Evolutionary conservation across 2,329 filamentous ascomycete genomes (phyloP), one percentile per base, ranked within the genome.

Genomic region (Diaporthe sp.): DNA sequence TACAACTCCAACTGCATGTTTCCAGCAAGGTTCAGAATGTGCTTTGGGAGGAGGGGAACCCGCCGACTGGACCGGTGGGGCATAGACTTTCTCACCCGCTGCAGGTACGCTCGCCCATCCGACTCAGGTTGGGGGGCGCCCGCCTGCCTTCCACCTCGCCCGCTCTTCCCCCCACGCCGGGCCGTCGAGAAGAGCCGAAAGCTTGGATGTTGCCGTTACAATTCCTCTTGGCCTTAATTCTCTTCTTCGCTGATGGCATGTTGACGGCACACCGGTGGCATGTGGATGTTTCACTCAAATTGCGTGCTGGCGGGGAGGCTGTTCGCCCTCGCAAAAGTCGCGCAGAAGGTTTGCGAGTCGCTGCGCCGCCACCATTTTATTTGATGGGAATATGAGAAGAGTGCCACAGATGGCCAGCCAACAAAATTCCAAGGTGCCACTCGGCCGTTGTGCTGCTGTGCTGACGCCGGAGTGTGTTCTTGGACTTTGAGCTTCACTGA

Each of bases 211-310:
- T 67, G 22, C 44, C 19, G 44, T 51, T 51, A n/a, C 31, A 28
- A 34, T 22, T 49, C 1, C 42, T 34, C 28, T 19, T 31, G 34
- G 17, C 28, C 39, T 49, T n/a, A 12, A 12, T 46, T 49, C 12
- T 44, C 9, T n/a, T n/a, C 19, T 19, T n/a, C 46, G 28, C 19
- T 49, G 31, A 49, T 68, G 42, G 44, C 25, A 37, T 37, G 62
- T 13, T 44, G 37, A 44, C n/a, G 37, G 58, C 15, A 12, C 15
- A 22, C 37, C 39, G 31, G 37, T 68, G 62, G 62, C 22, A 68
- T 34, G 31, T 31, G 19, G 31, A 53, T 68, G 62, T 68, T 49
- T 68, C 62, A 68, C 12, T 25, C 46, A 68, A 25, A 68, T 68
- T 68, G 31, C 28, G 19, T 22, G 44, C 31, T 62, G 31, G 60